Percentiles rank a stretch among this genome's conserved stretches.
These are phyloP conservation scores for Cladosporium sp. DNA, from an alignment of 2,329 filamentous ascomycete species.

Conservation along the genomic window DNA sequence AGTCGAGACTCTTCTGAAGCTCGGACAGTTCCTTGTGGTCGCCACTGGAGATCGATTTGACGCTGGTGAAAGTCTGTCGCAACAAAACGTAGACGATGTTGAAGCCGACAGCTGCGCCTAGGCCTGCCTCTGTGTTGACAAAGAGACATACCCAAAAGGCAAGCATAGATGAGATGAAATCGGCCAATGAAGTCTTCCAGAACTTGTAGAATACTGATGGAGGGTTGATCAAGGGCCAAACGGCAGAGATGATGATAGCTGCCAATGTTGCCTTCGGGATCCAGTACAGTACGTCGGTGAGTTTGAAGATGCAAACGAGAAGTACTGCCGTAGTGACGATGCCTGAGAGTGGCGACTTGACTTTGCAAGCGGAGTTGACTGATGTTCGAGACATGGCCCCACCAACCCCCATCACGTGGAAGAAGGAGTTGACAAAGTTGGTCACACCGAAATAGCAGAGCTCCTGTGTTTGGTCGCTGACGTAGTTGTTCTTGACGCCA, in stretches of 20 bases:
- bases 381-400: constrained; percentile 69
- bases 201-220: constrained; percentile 63
- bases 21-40: constrained; percentile 24
- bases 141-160: constrained; percentile 67
- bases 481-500: constrained; percentile 62
- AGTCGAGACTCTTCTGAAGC: constrained; percentile 24
- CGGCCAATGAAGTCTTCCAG: constrained; percentile 65
- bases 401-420: constrained; percentile 65
- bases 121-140: constrained; percentile 61
- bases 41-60: constrained; percentile 33
- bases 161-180: constrained; percentile 65
- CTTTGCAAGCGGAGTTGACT: constrained; percentile 66
- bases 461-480: constrained; percentile 66
- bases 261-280: constrained; percentile 67
- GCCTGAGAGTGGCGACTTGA: constrained; percentile 63
- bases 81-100: constrained; percentile 56
- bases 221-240: constrained; percentile 62
- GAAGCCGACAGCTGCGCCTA: constrained; percentile 58
- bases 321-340: constrained; percentile 64
- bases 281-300: constrained; percentile 64
- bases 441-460: constrained; percentile 61
- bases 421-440: constrained; percentile 60
- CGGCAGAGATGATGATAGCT: constrained; percentile 67
- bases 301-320: constrained; percentile 62
- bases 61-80: constrained; percentile 57